Evolutionary conservation across 441 rosid genomes (phyloP), one percentile per base, ranked within the genome.

Genomic region (Arabidopsis hybrid): DNA sequence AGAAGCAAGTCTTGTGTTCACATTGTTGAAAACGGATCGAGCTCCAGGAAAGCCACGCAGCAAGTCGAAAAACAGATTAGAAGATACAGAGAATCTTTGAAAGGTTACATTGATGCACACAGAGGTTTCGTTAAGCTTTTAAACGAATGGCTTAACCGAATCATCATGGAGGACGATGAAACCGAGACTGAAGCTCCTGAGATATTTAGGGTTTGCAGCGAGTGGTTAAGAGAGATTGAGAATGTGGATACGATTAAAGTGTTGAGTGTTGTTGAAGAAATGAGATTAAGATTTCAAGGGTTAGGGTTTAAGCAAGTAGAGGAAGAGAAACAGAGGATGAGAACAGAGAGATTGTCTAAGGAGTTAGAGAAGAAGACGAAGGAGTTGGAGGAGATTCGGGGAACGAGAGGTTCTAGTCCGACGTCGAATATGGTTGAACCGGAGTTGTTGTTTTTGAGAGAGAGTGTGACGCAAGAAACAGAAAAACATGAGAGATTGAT

Each of bases 111-210:
- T 10, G 67, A 46, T 38, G 76, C 86, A n/a, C 82, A 80, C 0
- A 84, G 79, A 65, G 57, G 71, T 43, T 86, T 81, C 52, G 76
- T 76, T 60, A 61, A 66, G 18, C 43, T 76, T 34, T 64, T 86
- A 52, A 83, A 86, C 62, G 73, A 76, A 70, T 84, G 90, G 88
- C 85, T 86, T 5, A 38, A 50, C 38, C 62, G 73, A 66, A 81
- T 78, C 76, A 76, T 83, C 51, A 52, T 63, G 65, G 75, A 76
- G 31, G 82, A 77, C 1, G 81, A 77, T 9, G 81, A 75, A 49
- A 60, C 76, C 29, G 47, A 62, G 39, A 67, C 49, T 0, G 86
- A 81, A 8, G 87, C 85, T 47, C 89, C 83, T 5, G 56, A 67
- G 18, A 69, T 84, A 35, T 84, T 86, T 36, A 72, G 75, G 40